These are phyloP conservation scores for Alternaria sp. DNA, from an alignment of 2,329 filamentous ascomycete species.

Conservation along the genomic window DNA sequence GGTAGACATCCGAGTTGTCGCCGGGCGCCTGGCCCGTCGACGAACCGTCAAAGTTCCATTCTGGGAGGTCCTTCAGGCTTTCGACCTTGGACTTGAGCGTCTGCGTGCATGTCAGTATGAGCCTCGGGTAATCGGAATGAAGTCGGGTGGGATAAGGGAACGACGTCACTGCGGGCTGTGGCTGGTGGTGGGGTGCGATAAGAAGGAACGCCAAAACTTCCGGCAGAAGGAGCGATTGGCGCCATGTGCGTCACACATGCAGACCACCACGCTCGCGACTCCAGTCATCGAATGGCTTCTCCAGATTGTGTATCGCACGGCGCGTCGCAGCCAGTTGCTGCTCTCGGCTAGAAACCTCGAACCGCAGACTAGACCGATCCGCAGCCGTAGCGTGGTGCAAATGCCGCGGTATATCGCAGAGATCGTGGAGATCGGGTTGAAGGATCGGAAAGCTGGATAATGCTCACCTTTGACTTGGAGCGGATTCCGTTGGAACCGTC, in stretches of 20 bases:
- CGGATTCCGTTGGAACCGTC: slow-evolving; percentile 82
- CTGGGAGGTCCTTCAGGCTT: slow-evolving; percentile 69
- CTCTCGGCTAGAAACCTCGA: slow-evolving; percentile 2
- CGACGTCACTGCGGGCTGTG: slow-evolving; percentile 15
- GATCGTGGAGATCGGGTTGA: neutral
- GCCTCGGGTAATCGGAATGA: slow-evolving; percentile 5
- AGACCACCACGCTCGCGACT: slow-evolving; percentile 15
- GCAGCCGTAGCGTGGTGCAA: slow-evolving; percentile 2
- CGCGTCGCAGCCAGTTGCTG: slow-evolving; percentile 2
- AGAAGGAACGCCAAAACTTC: slow-evolving; percentile 26
- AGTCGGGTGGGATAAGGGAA: slow-evolving; percentile 7
- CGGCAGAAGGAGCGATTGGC: slow-evolving; percentile 22
- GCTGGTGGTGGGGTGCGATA: slow-evolving; percentile 47
- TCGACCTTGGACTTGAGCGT: slow-evolving; percentile 66
- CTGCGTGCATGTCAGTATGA: slow-evolving; percentile 51
- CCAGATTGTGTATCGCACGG: slow-evolving; percentile 12
- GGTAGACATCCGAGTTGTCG: slow-evolving; percentile 97
- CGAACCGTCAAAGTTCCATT: slow-evolving; percentile 87
- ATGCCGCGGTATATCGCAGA: slow-evolving; percentile 12
- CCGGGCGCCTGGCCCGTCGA: slow-evolving; percentile 91
- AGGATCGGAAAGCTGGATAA: slow-evolving; percentile 13
- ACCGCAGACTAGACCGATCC: slow-evolving; percentile 5
- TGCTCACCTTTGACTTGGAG: slow-evolving; percentile 92
- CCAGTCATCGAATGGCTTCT: slow-evolving; percentile 9
- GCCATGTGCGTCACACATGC: slow-evolving; percentile 28